Evolutionary conservation across 2,329 filamentous ascomycete genomes (phyloP), one percentile per base, ranked within the genome.

Genomic region (Grosmannia clavigera): DNA sequence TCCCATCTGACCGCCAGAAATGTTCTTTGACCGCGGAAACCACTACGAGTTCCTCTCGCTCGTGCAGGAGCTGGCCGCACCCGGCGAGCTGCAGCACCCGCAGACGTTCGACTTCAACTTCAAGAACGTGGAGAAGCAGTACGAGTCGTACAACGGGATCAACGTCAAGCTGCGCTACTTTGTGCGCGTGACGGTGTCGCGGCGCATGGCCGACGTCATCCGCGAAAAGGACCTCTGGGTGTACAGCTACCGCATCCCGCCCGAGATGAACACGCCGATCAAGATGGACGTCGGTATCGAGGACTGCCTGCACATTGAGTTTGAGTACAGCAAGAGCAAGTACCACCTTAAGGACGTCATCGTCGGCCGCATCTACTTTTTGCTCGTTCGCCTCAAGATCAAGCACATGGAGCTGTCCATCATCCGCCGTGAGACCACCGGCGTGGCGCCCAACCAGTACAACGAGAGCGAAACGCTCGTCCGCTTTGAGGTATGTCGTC

Each of bases 221-320:
- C 88, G 95, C 68, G 95, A 99, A 76, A 99, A 99, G 82, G 95
- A 99, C 74, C 88, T 99, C 65, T 99, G 95, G 95, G 95, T 99
- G 60, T 99, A 99, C 79, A 94, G 87, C 64, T 99, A 99, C 80
- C 86, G 92, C 73, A 92, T 97, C 78, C 92, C 94, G 25, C 94
- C 94, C 22, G 94, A 99, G 82, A 95, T 91, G 74, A 99, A 97
- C 79, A 92, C 85, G 75, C 91, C 89, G 67, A 99, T 99, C 80
- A 99, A 99, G 82, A 99, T 99, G 94, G 94, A 99, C 72, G 94
- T 99, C 62, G 94, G 94, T 61, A 99, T 99, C 70, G 94, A 99
- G 76, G 95, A 99, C 77, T 99, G 94, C 73, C 79, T 99, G 67
- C 94, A 99, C 76, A 99, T 99, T 67, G 94, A 99, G 74, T 99